Evolutionary conservation across 2,329 filamentous ascomycete genomes (phyloP), one percentile per base, ranked within the genome.

Genomic region (Colletotrichum musae): DNA sequence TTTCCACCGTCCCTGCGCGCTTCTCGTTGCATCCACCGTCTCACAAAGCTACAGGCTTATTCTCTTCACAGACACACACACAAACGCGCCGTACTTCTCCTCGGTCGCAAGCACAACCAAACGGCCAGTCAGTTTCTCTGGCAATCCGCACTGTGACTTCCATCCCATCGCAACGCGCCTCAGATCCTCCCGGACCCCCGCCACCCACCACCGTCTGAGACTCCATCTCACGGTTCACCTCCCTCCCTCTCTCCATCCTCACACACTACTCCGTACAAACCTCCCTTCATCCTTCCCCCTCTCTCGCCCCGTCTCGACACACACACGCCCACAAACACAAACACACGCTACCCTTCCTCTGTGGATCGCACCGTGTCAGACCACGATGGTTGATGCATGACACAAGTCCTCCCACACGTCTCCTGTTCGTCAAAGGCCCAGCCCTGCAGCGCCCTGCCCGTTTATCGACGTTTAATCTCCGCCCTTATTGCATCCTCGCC

Each of bases 381-480:
- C 62, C 67, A 70, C 58, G 48, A 63, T 66, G 66, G 70, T 58
- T 57, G 53, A 18, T 70, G 67, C 67, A 71, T 71, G 67, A 71
- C 58, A 70, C 70, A 70, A 59, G 59, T 67, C 67, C 50, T 60
- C 62, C 53, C 56, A 61, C 60, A 41, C 58, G 51, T 66, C 61
- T 71, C 67, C 61, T 56, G 61, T 62, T 47, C 62, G 57, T 54
- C 70, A 59, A 63, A 64, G 54, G 65, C 52, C 61, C 41, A 61
- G 59, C 57, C 70, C 66, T 70, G 70, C 39, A 39, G 52, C 43
- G 69, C 65, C 61, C 53, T 70, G 70, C 58, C 50, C 53, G 61
- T 61, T 58, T 54, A 63, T 67, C 66, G 67, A 61, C 61, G 70
- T 67, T 69, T 71, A 71, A 70, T 71, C 58, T 71, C 61, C 67